Base-by-base conservation (phyloP, 768 basidiomycete genomes). In the Termitomyces sp. region DNA sequence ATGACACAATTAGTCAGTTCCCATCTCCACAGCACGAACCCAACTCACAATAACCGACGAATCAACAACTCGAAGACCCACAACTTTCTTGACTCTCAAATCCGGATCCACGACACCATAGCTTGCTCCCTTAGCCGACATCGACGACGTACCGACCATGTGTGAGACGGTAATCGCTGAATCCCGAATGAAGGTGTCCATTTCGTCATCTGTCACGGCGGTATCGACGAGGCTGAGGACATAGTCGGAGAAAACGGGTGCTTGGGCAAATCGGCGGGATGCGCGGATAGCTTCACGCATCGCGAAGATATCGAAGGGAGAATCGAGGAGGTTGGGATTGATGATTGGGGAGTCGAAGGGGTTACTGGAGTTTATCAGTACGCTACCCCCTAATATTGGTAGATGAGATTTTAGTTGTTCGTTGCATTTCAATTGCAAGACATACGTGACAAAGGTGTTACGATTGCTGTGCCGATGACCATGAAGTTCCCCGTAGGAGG, bases 281-380 rank as follows among this genome's bases (percentile, higher is more conserved):
- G 63, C 51, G 39, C 66, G 63, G 52, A 73, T 64, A 14, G 66
- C 69, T 51, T 66, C 59, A 5, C 61, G 61, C 67, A 72, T 67
- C 34, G 61, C 60, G 30, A 61, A 56, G 41, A 67, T 50, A 58
- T 72, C 72, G 54, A 67, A 64, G 2, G 57, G 55, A 10, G 67
- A 66, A 32, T 48, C 60, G 35, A 77, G 69, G 67, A 82, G 78
- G 57, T 75, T 74, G 3, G 79, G 78, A 61, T 83, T 73, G 66
- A 83, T 76, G n/a, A 64, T 44, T 0, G 81, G 80, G 19, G 63
- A 53, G 48, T 70, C 71, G 66, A 81, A 81, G 16, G 77, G 70
- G 60, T 73, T 66, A 17, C 63, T 73, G 12, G 78, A 76, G 49
- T 65, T 73, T 57, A 80, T 62, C 3, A 66, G 59, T 12, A 72